Conservation (phyloP, 73 alveolate species). For the Diophrys appendiculata region DNA sequence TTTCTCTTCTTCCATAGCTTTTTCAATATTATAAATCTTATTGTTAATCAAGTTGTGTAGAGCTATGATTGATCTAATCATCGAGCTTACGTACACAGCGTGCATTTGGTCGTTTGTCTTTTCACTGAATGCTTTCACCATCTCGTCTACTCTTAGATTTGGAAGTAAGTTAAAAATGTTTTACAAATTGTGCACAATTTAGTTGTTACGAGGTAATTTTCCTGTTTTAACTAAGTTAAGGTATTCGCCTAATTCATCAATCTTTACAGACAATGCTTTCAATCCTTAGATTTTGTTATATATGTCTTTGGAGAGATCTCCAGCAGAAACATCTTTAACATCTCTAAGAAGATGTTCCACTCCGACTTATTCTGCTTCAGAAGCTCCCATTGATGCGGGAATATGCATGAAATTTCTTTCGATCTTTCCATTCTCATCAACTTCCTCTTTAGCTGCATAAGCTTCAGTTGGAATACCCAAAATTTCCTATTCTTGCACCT, state of each 20-base stretch:
- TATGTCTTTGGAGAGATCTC: slow-evolving; percentile 44
- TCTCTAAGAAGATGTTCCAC: slow-evolving; percentile 99
- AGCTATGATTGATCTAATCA: slow-evolving; percentile 71
- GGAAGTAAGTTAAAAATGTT: slow-evolving; percentile 81
- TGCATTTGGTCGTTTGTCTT: slow-evolving; percentile 77
- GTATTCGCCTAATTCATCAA: slow-evolving; percentile 40
- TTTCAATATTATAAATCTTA: slow-evolving; percentile 67
- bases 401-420: slow-evolving; percentile 85
- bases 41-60: slow-evolving; percentile 80
- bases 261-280: slow-evolving; percentile 44
- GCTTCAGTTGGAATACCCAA: slow-evolving; percentile 97
- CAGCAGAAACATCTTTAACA: slow-evolving; percentile 91
- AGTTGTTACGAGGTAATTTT: slow-evolving; percentile 45
- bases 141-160: slow-evolving; percentile 63
- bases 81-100: slow-evolving; percentile 65
- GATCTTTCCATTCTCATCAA: slow-evolving; percentile 88
- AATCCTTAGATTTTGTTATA: slow-evolving; percentile 51
- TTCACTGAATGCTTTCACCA: slow-evolving; percentile 60
- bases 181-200: slow-evolving; percentile 58
- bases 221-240: slow-evolving; percentile 45
- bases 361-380: slow-evolving; percentile 99
- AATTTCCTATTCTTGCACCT: slow-evolving; percentile 87
- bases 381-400: slow-evolving; percentile 87
- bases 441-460: slow-evolving; percentile 90
- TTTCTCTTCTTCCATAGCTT: slow-evolving; percentile 37